A percentile compares a stretch with the other conserved stretches of the same genome.
phyloP scores from a whole-genome alignment of 2,329 filamentous ascomycete species.

The Ciborinia camelliae region DNA sequence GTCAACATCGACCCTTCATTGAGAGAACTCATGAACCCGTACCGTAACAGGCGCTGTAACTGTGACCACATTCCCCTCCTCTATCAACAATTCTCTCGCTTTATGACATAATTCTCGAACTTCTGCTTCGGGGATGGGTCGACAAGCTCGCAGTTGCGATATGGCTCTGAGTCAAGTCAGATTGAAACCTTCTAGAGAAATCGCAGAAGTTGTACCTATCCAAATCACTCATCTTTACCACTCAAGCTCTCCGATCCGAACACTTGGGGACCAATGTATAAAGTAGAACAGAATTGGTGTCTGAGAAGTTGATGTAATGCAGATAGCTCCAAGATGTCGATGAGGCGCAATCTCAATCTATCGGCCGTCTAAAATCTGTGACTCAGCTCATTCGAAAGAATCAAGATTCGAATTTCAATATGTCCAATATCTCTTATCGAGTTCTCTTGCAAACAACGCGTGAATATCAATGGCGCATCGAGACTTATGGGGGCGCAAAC shows the following conservation, averaged over 20 bases:
- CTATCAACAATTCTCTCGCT: constrained; percentile 89
- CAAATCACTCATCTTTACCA: constrained; percentile 76
- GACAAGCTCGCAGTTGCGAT: constrained; percentile 89
- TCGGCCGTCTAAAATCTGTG: neutral
- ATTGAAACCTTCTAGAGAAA: neutral
- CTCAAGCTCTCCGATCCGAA: neutral
- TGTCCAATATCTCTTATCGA: neutral
- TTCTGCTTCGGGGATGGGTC: constrained; percentile 90
- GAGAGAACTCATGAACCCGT: constrained; percentile 30
- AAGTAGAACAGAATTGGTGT: neutral
- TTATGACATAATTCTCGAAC: constrained; percentile 98
- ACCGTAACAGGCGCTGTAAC: constrained; percentile 93
- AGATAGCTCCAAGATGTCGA: constrained; percentile 3
- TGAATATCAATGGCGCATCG: constrained; percentile 27
- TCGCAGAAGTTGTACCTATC: constrained; percentile 62
- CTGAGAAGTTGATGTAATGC: neutral
- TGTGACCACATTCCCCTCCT: constrained; percentile 95
- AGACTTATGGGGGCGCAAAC: constrained; percentile 19
- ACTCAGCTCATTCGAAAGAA: constrained; percentile 6
- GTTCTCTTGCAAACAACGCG: neutral
- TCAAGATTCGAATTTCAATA: constrained; percentile 1
- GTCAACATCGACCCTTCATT: constrained; percentile 24
- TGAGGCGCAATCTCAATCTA: constrained; percentile 5
- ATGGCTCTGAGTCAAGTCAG: constrained; percentile 65
- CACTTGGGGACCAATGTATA: neutral